Base-by-base conservation (phyloP, 2,329 filamentous ascomycete genomes). In the Xylariaceae sp. region DNA sequence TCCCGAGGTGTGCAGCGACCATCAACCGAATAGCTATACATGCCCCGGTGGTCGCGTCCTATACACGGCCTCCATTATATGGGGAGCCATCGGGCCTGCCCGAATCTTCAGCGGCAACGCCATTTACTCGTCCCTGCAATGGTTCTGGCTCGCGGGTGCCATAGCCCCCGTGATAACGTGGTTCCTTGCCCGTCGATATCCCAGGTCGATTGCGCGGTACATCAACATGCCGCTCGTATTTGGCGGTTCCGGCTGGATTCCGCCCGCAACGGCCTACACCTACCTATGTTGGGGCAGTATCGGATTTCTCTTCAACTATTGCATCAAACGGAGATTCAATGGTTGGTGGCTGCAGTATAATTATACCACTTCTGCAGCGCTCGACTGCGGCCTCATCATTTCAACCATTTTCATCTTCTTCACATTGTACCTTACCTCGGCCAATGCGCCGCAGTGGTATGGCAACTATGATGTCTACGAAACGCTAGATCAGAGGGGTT, bases 291-390 rank as follows among this genome's bases (percentile, higher is more conserved):
- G 89, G 89, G 87, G 84, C 3, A 70, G 85, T 23, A 84, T 89
- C 6, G 89, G 89, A 7, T 80, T 83, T 44, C 62, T 87, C 31
- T 91, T 91, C 76, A 90, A 91, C 73, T 87, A 82, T 66, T 85
- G 79, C 65, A 82, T 91, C 69, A 83, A 84, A 69, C 80, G 86
- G 56, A 80, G 83, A 60, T 88, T 82, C 74, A 83, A 80, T 3
- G 88, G 86, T 29, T 91, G 88, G 89, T 92, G 89, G 89, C 77
- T 88, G 72, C 85, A 87, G 71, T 92, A 90, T 76, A 91, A 92
- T 76, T 92, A 91, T 71, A 81, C 91, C 67, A 85, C 87, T 0
- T 90, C 87, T 17, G 88, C 88, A 0, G 89, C 86, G 1, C 76
- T 92, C 33, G 89, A 91, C 71, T 83, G 83, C 45, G 88, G 88